Evolutionary conservation across 495 filamentous ascomycete genomes (phyloP).

Genomic region (Bathelium albidoporum): DNA sequence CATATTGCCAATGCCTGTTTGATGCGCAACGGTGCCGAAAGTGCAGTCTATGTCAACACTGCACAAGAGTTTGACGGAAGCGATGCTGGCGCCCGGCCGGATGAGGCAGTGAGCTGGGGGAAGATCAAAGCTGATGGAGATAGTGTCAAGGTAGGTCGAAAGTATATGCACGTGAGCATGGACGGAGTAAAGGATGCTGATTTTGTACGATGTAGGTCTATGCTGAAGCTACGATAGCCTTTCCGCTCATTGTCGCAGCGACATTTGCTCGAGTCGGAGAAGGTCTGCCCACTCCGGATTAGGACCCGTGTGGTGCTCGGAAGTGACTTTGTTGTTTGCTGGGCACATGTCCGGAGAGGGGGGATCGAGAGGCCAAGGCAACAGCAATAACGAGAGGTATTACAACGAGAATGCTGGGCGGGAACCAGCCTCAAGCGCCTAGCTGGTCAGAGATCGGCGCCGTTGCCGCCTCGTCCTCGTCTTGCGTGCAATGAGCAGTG

Average conservation of each 20-base stretch:
- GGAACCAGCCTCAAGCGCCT: not conserved
- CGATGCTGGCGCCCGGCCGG: slow-evolving; percentile 89
- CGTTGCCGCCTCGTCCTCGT: not conserved
- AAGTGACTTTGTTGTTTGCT: no score
- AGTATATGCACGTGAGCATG: not conserved
- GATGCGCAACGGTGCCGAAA: slow-evolving; percentile 95
- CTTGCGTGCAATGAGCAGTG: not conserved
- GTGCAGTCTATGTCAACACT: slow-evolving; percentile 93
- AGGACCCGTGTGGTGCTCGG: no score
- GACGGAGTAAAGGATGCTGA: not conserved
- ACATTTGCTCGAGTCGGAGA: slow-evolving; percentile 61
- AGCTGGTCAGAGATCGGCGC: not conserved
- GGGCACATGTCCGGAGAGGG: no score
- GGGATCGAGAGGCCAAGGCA: no score
- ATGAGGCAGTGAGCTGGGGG: slow-evolving; percentile 96
- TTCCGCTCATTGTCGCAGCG: slow-evolving; percentile 88
- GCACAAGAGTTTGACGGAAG: slow-evolving; percentile 94
- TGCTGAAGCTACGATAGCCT: slow-evolving; percentile 82
- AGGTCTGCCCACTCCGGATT: no score
- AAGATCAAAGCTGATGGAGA: slow-evolving; percentile 85
- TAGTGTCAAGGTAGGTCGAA: slow-evolving; percentile 62
- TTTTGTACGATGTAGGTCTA: slow-evolving; percentile 49
- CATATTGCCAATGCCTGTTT: slow-evolving; percentile 95
- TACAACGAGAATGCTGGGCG: not conserved
- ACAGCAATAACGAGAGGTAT: not conserved